Conservation (phyloP, 345 rosid species). For the Clarkia xantiana region DNA sequence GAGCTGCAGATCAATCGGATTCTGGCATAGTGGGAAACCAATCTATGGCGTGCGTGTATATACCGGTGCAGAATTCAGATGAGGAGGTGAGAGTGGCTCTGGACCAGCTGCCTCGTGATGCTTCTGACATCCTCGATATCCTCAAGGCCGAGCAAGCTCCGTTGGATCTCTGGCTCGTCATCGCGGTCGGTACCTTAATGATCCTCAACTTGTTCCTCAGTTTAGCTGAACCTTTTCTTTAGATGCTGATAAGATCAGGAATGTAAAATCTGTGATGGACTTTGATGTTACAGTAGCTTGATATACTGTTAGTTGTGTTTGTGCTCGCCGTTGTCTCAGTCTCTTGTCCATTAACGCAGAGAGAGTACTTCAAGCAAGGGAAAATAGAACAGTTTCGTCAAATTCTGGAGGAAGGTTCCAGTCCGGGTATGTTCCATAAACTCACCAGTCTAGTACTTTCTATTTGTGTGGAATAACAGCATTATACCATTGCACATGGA, state of each 20-base stretch:
- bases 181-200: constrained; percentile 47
- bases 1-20: too few species aligned
- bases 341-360: constrained; percentile 29
- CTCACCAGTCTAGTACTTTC: background rate
- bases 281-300: too few species aligned
- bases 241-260: background rate
- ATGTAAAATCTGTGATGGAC: too few species aligned
- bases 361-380: constrained; percentile 96
- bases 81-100: constrained; percentile 94
- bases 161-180: constrained; percentile 94
- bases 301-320: background rate
- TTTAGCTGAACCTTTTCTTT: background rate
- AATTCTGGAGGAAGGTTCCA: constrained; percentile 93
- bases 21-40: background rate
- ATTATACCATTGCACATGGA: too few species aligned
- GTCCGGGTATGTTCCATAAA: constrained; percentile 40
- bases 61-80: constrained; percentile 97
- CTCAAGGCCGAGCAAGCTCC: constrained; percentile 99
- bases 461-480: too few species aligned
- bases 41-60: constrained; percentile 72
- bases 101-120: constrained; percentile 94
- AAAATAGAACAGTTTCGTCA: constrained; percentile 83
- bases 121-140: constrained; percentile 92
- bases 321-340: background rate
- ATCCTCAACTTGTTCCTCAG: background rate